Evolutionary conservation across 768 basidiomycete species (phyloP).

Genomic region (Asterophora lycoperdoides): DNA sequence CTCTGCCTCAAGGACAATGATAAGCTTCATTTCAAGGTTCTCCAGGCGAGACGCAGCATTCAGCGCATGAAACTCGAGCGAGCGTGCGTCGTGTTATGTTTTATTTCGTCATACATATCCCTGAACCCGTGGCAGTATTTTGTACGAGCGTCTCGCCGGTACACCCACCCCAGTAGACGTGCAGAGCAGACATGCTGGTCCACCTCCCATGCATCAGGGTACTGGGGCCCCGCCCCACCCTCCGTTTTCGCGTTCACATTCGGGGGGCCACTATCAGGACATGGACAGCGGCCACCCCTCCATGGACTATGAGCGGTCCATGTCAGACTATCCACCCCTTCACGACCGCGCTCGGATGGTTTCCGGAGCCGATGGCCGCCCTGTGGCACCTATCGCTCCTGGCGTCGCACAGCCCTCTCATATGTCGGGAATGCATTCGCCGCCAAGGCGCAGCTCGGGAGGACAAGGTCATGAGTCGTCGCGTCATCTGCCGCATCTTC

Average conservation of each 20-base stretch:
- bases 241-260: conserved; percentile 30
- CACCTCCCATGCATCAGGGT: conserved; percentile 27
- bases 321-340: conserved; percentile 47
- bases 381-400: conserved; percentile 46
- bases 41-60: conserved; percentile 76
- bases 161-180: conserved; percentile 53
- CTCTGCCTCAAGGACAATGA: conserved; percentile 69
- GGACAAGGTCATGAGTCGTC: conserved; percentile 35
- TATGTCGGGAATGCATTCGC: conserved; percentile 35
- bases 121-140: conserved; percentile 38
- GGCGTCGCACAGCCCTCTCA: conserved; percentile 36
- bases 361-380: conserved; percentile 45
- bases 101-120: conserved; percentile 16
- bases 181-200: conserved; percentile 35
- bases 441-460: conserved; percentile 35
- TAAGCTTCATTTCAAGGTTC: conserved; percentile 77
- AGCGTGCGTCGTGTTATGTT: conserved; percentile 64
- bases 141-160: conserved; percentile 73
- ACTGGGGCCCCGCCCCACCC: conserved; percentile 35
- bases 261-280: conserved; percentile 32
- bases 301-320: conserved; percentile 41
- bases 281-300: conserved; percentile 38
- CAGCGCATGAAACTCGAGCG: conserved; percentile 85
- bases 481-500: conserved; percentile 47
- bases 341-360: conserved; percentile 45